phyloP scores from a whole-genome alignment of 2,329 filamentous ascomycete genomes.

The Fusarium veterinarium region DNA sequence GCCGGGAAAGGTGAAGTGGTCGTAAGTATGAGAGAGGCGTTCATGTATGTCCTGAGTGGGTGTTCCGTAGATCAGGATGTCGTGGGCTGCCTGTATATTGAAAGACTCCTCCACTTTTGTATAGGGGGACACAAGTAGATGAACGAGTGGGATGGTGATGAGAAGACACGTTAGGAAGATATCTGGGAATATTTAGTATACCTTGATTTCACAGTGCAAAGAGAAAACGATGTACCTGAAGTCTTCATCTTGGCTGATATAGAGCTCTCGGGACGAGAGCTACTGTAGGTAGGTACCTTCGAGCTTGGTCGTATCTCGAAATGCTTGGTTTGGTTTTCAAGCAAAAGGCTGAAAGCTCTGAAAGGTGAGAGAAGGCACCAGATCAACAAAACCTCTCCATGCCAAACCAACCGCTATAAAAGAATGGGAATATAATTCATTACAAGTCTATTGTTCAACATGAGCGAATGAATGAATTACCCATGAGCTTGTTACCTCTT shows the following conservation, averaged over 20 bases:
- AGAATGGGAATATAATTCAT: background rate
- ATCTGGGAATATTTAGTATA: constrained; percentile 37
- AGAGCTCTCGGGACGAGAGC: constrained; percentile 7
- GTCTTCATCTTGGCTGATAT: constrained; percentile 37
- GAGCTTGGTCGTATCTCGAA: background rate
- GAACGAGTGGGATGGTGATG: constrained; percentile 71
- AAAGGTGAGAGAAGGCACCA: background rate
- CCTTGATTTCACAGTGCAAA: background rate
- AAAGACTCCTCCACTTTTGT: constrained; percentile 99
- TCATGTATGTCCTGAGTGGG: constrained; percentile 67
- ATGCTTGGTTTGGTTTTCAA: background rate
- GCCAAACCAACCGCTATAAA: background rate
- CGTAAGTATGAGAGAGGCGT: constrained; percentile 74
- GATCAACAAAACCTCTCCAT: background rate
- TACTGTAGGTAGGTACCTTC: background rate
- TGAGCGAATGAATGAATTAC: background rate
- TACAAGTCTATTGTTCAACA: background rate
- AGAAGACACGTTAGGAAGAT: constrained; percentile 44
- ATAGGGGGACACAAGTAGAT: constrained; percentile 82
- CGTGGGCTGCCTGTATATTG: constrained; percentile 93
- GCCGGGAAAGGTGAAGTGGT: constrained; percentile 91
- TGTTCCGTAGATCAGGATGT: constrained; percentile 85
- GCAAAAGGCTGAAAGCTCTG: background rate
- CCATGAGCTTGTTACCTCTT: constrained; percentile 8
- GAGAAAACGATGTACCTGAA: constrained; percentile 16